Percentiles rank a stretch among this genome's conserved stretches.
phyloP scores from a whole-genome alignment of 768 basidiomycete species.

The Tremella mesenterica region DNA sequence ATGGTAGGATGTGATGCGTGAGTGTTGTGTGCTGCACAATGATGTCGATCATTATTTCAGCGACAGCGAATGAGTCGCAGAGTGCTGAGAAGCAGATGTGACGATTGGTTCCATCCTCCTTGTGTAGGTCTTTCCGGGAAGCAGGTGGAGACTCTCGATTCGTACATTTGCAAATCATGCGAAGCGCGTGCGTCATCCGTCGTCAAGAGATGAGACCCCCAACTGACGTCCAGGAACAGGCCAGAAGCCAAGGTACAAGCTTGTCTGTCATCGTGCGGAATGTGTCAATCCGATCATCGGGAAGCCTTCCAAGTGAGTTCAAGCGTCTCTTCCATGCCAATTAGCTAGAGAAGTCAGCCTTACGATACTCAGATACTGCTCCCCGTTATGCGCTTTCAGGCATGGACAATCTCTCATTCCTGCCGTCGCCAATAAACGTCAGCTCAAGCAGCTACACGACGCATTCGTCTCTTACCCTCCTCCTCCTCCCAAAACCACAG shows the following conservation, averaged over 20 bases:
- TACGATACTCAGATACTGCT: constrained; percentile 25
- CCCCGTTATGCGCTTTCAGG: constrained; percentile 20
- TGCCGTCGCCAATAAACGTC: constrained; percentile 21
- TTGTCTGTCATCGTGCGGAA: constrained; percentile 18
- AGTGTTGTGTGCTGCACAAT: constrained; percentile 7
- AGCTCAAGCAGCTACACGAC: constrained; percentile 17
- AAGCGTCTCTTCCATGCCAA: neutral
- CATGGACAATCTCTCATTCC: constrained; percentile 19
- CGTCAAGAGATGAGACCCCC: neutral
- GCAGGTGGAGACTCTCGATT: constrained; percentile 30
- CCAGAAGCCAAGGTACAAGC: constrained; percentile 20
- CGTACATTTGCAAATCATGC: constrained; percentile 34
- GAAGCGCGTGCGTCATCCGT: constrained; percentile 31
- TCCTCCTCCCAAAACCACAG: constrained; percentile 11
- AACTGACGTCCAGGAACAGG: constrained; percentile 14
- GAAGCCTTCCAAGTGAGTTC: constrained; percentile 23
- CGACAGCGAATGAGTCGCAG: no score
- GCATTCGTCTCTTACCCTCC: constrained; percentile 19
- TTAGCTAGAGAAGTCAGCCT: neutral
- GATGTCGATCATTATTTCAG: neutral
- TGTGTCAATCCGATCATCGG: constrained; percentile 20
- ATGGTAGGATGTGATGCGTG: constrained; percentile 38
- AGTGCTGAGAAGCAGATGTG: constrained; percentile 21
- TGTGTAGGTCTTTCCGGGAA: constrained; percentile 31
- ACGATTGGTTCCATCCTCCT: constrained; percentile 38